Conservation (phyloP, 2,329 filamentous ascomycete genomes). For the Furcasterigmium furcatum region DNA sequence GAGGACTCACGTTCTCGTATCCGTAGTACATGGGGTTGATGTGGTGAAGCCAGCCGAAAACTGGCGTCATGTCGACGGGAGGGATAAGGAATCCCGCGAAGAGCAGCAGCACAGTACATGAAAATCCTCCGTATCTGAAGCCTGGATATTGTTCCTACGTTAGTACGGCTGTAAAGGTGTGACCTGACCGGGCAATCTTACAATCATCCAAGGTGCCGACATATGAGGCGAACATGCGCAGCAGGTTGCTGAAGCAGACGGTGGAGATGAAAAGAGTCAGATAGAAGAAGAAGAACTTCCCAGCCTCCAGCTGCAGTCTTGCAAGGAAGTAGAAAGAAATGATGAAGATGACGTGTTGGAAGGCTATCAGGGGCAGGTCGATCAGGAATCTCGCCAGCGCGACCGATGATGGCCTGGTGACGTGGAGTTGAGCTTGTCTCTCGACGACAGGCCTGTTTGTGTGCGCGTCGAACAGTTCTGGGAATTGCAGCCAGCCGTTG, state of each 20-base stretch:
- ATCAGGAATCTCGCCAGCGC: conserved; percentile 53
- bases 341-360: conserved; percentile 66
- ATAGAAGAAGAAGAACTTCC: conserved; percentile 64
- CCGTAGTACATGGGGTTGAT: conserved; percentile 63
- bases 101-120: conserved; percentile 53
- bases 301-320: conserved; percentile 61
- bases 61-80: conserved; percentile 56
- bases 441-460: conserved; percentile 60
- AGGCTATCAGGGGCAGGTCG: conserved; percentile 60
- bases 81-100: conserved; percentile 53
- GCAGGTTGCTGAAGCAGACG: conserved; percentile 55
- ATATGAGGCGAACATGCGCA: conserved; percentile 56
- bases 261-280: conserved; percentile 58
- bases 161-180: conserved; percentile 62
- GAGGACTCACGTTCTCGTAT: conserved; percentile 62
- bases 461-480: conserved; percentile 76
- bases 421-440: conserved; percentile 44
- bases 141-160: too few species aligned
- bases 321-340: conserved; percentile 78
- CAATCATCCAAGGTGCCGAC: too few species aligned
- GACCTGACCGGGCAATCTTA: conserved; percentile 55
- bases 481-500: conserved; percentile 64
- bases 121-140: too few species aligned
- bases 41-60: conserved; percentile 65
- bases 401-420: conserved; percentile 53